These are phyloP conservation scores for Xylaria nigripes DNA, from an alignment of 495 filamentous ascomycete species.

Conservation along the genomic window DNA sequence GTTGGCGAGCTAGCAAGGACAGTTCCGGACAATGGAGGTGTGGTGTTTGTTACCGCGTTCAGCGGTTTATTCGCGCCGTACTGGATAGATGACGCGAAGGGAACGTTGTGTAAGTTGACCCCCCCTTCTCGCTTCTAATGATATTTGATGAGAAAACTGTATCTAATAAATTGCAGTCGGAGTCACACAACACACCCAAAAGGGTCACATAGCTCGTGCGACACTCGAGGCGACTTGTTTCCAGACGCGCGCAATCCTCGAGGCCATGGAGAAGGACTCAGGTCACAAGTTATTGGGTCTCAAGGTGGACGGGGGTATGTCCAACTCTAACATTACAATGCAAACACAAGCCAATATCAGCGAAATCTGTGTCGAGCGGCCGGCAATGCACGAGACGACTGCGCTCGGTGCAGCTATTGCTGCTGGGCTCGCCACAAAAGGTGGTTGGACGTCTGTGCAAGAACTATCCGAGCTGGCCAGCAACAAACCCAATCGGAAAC, in stretches of 20 bases:
- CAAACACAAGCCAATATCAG: constrained; percentile 92
- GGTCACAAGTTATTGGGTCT: constrained; percentile 66
- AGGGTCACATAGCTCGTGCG: constrained; percentile 86
- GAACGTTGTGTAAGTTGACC: constrained; percentile 64
- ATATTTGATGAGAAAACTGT: neutral
- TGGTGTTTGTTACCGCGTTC: constrained; percentile 92
- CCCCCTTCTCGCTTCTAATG: neutral
- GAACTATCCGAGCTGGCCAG: constrained; percentile 62
- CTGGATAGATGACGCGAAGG: constrained; percentile 94
- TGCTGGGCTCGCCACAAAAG: constrained; percentile 70
- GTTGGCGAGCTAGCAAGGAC: constrained; percentile 75
- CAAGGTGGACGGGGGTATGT: constrained; percentile 91
- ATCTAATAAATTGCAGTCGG: constrained; percentile 48
- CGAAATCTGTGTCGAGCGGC: constrained; percentile 78
- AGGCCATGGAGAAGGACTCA: constrained; percentile 91
- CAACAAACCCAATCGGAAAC: constrained; percentile 63
- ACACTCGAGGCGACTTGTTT: constrained; percentile 93
- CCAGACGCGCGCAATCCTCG: constrained; percentile 89
- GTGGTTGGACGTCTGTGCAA: constrained; percentile 70
- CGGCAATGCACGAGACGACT: constrained; percentile 89
- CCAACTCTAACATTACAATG: constrained; percentile 90
- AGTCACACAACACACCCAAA: constrained; percentile 83
- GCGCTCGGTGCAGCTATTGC: constrained; percentile 91
- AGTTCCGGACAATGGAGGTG: constrained; percentile 84
- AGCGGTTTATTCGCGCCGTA: constrained; percentile 96